Evolutionary conservation across 306 rosid species (phyloP).

Genomic region (Pyrus pyrifolia): DNA sequence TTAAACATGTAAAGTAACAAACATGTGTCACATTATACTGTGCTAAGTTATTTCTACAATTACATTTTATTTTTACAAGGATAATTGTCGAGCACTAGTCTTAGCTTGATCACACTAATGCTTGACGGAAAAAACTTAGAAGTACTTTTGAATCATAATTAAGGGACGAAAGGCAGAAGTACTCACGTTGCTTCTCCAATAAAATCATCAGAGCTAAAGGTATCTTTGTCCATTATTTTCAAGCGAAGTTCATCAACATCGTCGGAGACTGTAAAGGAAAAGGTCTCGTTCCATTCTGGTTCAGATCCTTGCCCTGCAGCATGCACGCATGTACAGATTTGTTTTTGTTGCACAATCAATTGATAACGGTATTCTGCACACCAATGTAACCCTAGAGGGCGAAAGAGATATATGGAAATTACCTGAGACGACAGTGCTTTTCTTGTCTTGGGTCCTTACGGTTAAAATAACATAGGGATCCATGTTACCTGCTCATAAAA

Average conservation of each 20-base stretch:
- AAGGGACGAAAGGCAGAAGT: neutral
- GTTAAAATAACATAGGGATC: conserved; percentile 68
- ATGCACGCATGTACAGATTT: neutral
- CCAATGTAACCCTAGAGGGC: neutral
- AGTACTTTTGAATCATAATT: no score
- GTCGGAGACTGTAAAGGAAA: conserved; percentile 52
- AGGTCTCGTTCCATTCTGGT: conserved; percentile 77
- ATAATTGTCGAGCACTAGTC: neutral
- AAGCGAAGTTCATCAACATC: conserved; percentile 47
- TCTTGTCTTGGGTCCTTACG: conserved; percentile 68
- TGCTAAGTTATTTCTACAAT: no score
- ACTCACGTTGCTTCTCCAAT: conserved; percentile 72
- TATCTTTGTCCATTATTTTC: conserved; percentile 71
- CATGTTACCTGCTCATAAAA: conserved; percentile 32
- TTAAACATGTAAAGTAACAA: no score
- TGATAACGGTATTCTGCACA: neutral
- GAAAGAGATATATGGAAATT: neutral
- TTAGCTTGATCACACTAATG: neutral
- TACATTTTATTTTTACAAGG: no score
- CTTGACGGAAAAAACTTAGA: neutral
- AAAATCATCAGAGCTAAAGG: conserved; percentile 37
- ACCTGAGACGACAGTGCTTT: conserved; percentile 68
- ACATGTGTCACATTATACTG: no score
- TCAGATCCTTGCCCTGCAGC: conserved; percentile 54
- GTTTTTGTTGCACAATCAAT: neutral